Percentiles rank a stretch among this genome's conserved stretches.
Evolutionary conservation across 148 eudicot genomes (phyloP).

Genomic region (Fallopia convolvulus): DNA sequence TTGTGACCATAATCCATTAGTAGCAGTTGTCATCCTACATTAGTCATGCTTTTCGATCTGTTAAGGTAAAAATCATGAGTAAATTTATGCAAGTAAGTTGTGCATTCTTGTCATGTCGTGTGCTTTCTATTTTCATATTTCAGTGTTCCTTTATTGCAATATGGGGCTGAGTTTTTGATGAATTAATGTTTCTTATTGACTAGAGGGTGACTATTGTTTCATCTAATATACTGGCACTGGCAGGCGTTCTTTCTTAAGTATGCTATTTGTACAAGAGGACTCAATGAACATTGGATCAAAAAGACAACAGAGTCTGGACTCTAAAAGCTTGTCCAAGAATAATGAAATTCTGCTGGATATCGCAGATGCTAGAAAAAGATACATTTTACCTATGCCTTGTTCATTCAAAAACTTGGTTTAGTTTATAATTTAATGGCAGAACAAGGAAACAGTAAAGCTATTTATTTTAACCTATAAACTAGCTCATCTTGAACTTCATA

Average conservation of each 20-base stretch:
- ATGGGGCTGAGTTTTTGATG: background rate
- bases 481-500: background rate
- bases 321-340: conserved; percentile 22
- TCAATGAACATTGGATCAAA: conserved; percentile 25
- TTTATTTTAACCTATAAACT: background rate
- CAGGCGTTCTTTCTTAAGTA: conserved; percentile 87
- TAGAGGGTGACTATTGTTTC: background rate
- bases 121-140: background rate
- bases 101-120: background rate
- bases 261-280: conserved; percentile 53
- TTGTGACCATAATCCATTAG: background rate
- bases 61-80: background rate
- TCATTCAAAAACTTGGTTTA: too few relatives aligned
- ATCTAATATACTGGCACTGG: conserved; percentile 13
- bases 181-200: background rate
- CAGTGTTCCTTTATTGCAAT: background rate
- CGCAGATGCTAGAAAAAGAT: conserved; percentile 67
- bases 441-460: too few relatives aligned
- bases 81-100: background rate
- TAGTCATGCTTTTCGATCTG: background rate
- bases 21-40: too few relatives aligned
- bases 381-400: background rate
- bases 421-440: too few relatives aligned
- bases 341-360: conserved; percentile 34
- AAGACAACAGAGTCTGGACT: conserved; percentile 17